These are phyloP conservation scores for Phytophthora cactorum DNA, from an alignment of 352 stramenopile genomes.

Conservation along the genomic window DNA sequence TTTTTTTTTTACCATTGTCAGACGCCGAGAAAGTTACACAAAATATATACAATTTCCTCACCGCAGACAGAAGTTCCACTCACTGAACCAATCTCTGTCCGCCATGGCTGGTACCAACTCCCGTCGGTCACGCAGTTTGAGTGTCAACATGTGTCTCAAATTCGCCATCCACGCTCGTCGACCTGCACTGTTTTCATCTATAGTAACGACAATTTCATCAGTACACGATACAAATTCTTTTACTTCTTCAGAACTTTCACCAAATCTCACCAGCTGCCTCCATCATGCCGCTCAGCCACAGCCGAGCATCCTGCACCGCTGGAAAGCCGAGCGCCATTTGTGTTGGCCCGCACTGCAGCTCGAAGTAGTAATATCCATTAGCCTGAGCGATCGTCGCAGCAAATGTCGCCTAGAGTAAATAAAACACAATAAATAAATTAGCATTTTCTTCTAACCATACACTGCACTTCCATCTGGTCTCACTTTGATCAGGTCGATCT, in stretches of 20 bases:
- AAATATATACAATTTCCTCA: constrained; percentile 18
- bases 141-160: constrained; percentile 57
- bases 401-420: constrained; percentile 42
- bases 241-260: background rate
- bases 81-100: constrained; percentile 78
- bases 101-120: constrained; percentile 63
- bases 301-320: constrained; percentile 43
- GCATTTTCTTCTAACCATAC: background rate
- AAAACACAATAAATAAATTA: constrained; percentile 12
- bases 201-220: background rate
- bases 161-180: constrained; percentile 72
- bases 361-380: constrained; percentile 69
- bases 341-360: constrained; percentile 49
- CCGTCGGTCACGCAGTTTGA: constrained; percentile 55
- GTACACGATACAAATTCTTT: background rate
- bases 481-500: constrained; percentile 80
- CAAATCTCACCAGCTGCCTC: constrained; percentile 51
- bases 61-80: constrained; percentile 82
- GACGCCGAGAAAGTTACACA: background rate
- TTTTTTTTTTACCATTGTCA: background rate
- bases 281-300: constrained; percentile 72
- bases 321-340: constrained; percentile 62
- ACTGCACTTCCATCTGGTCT: background rate
- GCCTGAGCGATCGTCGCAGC: constrained; percentile 41
- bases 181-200: constrained; percentile 77